Base-by-base conservation (phyloP, 495 filamentous ascomycete species). In the Penicillium tannophilum region DNA sequence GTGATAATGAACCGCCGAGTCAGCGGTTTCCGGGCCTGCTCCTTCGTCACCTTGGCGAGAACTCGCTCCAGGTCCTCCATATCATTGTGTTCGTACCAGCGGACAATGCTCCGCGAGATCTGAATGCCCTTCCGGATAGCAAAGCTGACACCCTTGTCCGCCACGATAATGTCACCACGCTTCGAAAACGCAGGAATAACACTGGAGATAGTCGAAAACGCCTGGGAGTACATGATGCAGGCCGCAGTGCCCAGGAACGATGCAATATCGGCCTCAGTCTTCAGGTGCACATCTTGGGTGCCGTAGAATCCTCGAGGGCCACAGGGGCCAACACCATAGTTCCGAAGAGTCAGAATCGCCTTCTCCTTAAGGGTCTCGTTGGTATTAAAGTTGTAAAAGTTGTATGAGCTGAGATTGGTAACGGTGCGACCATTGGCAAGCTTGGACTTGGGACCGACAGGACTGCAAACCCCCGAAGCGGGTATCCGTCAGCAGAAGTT, bases 261-360 rank as follows among this genome's bases (percentile, higher is more conserved):
- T 4, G 94, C 91, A 69, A 99, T 92, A 72, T 99, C 93, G 42
- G 90, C 88, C 72, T 99, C 95, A 2, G 90, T 90, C 77, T 93
- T 91, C 85, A 97, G 92, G 73, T 99, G 95, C 19, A 99, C 92
- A 76, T 99, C 94, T 69, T 99, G 95, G 24, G 90, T 98, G 53
- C 92, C 94, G 77, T 99, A 99, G 77, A 99, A 99, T 36, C 93
- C 91, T 14, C 94, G 93, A 3, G 94, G 94, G 35, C 93, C 92
- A 73, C 94, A 99, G 52, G 94, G 92, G 20, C 94, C 94, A 36
- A 98, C 95, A 43, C 94, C 94, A 65, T 99, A 98, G 58, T 87
- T 93, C 51, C 93, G 90, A 24, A 99, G 83, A 6, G 93, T 94
- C 67, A 92, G 88, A 60, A 98, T 91, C 0, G 93, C 94, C 69